A percentile compares a stretch with the other conserved stretches of the same genome.
These are phyloP conservation scores for Planoprotostelium fungivorum DNA, from an alignment of 78 protist genomes.

Conservation along the genomic window DNA sequence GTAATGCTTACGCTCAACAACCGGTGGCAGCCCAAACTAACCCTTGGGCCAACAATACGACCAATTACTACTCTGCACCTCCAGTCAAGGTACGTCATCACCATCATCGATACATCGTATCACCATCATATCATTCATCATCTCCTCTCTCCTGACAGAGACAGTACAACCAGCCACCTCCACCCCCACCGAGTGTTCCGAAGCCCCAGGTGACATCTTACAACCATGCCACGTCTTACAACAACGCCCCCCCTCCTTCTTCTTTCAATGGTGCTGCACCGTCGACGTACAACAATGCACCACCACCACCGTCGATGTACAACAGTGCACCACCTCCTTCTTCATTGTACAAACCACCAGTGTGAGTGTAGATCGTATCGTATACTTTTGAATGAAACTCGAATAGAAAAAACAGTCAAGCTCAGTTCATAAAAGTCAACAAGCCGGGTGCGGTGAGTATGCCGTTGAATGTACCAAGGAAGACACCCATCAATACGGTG, in stretches of 20 bases:
- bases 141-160: background rate
- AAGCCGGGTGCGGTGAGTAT: background rate
- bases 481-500: background rate
- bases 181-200: background rate
- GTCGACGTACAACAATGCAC: too few relatives aligned
- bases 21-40: background rate
- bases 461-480: background rate
- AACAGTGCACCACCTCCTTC: background rate
- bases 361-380: too few relatives aligned
- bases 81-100: background rate
- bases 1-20: too few relatives aligned
- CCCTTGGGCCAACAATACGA: too few relatives aligned
- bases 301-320: background rate
- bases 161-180: background rate
- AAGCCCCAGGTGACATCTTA: background rate
- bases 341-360: background rate
- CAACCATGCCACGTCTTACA: background rate
- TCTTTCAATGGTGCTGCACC: background rate
- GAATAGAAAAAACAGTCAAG: background rate
- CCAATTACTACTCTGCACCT: background rate
- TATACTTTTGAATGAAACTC: too few relatives aligned
- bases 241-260: background rate
- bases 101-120: background rate
- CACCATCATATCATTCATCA: background rate
- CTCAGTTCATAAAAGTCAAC: background rate